These are phyloP conservation scores for Suillus ampliporus DNA, from an alignment of 768 basidiomycete species.

Conservation along the genomic window DNA sequence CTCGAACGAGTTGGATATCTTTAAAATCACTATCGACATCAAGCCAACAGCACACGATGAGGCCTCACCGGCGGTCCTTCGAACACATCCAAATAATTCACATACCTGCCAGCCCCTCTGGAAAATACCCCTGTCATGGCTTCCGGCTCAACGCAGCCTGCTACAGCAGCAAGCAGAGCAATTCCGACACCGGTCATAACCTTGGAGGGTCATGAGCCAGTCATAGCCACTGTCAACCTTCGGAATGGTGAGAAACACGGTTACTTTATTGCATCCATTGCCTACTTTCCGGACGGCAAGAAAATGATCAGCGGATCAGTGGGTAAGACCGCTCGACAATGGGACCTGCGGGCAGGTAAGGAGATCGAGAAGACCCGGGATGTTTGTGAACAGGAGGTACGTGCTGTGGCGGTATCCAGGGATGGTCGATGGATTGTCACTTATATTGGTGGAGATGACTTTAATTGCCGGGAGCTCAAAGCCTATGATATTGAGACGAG, in stretches of 20 bases:
- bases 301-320: conserved; percentile 9
- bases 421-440: background rate
- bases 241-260: no score
- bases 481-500: background rate
- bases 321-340: conserved; percentile 13
- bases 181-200: background rate
- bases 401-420: background rate
- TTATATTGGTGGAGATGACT: background rate
- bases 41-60: background rate
- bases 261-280: background rate
- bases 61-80: background rate
- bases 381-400: background rate
- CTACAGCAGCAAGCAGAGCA: background rate
- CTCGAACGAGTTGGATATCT: background rate
- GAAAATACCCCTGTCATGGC: background rate
- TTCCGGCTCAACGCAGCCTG: background rate
- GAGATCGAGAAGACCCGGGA: background rate
- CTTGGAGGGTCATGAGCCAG: background rate
- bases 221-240: background rate
- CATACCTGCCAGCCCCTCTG: background rate
- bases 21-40: background rate
- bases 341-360: background rate
- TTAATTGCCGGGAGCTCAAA: background rate
- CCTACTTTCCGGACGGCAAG: conserved; percentile 17
- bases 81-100: no score